Evolutionary conservation across 2,329 filamentous ascomycete genomes (phyloP), one percentile per base, ranked within the genome.

Genomic region (Aspergillus pseudoglaucus): DNA sequence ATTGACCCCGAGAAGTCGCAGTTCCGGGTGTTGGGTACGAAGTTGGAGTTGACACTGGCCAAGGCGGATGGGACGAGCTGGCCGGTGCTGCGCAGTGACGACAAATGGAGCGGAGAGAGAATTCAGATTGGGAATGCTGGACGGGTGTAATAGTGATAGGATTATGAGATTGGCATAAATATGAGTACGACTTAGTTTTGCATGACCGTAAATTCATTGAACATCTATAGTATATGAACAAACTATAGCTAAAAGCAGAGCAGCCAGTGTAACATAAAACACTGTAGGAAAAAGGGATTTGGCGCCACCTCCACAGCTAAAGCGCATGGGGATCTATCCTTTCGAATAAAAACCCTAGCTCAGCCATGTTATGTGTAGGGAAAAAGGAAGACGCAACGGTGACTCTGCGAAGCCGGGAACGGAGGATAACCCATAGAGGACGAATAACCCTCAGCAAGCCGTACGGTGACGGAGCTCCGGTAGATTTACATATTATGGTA

Each of bases 41-140:
- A 96, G 75, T 73, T 96, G 45, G 90, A 96, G 70, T 73, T 95
- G 61, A 84, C 76, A 23, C 72, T 96, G 47, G 80, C 68, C 23
- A 86, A 86, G 72, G 84, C 83, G 2, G 86, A 90, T 59, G 85
- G 84, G 9, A 77, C 78, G 38, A 87, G 88, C 61, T 96, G 90
- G 90, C 87, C 90, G 30, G 87, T 93, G 4, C 70, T 96, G 61
- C 80, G 88, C 51, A 86, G 83, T 50, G 88, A 93, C 59, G 89
- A 95, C 59, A 77, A 73, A 55, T 75, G 74, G 56, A 82, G 80
- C 3, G 83, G 83, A 2, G 87, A 95, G 72, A 95, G 95, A 59
- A 82, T 97, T 55, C 93, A 98, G 71, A 78, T 94, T 54, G 93
- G 93, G 12, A 79, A 83, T 55, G 90, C 93, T 44, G 89, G 85